Conservation (phyloP, 2,329 filamentous ascomycete genomes). For the Trichoderma citrinoviride region DNA sequence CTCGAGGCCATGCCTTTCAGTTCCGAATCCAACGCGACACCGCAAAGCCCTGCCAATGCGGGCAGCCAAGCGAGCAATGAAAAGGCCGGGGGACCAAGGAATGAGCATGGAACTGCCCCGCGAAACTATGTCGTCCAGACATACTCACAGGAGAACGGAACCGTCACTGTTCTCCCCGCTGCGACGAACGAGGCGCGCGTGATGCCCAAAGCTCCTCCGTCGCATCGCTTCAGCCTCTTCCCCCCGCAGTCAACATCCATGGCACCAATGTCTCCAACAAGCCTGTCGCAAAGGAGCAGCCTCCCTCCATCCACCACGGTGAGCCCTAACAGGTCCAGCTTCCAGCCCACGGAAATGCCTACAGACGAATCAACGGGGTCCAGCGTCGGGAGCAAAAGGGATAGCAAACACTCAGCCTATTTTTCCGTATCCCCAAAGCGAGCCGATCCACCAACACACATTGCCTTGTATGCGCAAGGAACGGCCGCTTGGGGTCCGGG, state of each 20-base stretch:
- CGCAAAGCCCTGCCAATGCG: constrained; percentile 37
- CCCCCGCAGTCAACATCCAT: neutral
- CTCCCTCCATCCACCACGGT: neutral
- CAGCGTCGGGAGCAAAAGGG: constrained; percentile 19
- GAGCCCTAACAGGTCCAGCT: neutral
- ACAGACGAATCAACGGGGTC: constrained; percentile 21
- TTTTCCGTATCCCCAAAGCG: constrained; percentile 28
- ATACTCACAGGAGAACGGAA: constrained; percentile 36
- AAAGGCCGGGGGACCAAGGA: neutral
- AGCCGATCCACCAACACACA: constrained; percentile 24
- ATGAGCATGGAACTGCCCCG: neutral
- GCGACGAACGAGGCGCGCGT: neutral
- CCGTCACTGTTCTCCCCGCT: constrained; percentile 36
- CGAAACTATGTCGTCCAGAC: constrained; percentile 30
- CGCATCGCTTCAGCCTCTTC: neutral
- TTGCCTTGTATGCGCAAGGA: neutral
- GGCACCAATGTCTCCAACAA: neutral
- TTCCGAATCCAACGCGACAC: constrained; percentile 28
- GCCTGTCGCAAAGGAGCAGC: neutral
- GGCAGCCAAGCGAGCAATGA: constrained; percentile 11
- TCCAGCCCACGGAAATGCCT: constrained; percentile 1
- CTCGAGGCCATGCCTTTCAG: constrained; percentile 48
- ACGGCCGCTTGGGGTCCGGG: neutral
- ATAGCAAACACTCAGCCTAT: constrained; percentile 26
- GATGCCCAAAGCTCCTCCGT: neutral